A percentile compares a stretch with the other conserved stretches of the same genome.
phyloP scores from a whole-genome alignment of 306 rosid species.

The Dryas alaskensis region DNA sequence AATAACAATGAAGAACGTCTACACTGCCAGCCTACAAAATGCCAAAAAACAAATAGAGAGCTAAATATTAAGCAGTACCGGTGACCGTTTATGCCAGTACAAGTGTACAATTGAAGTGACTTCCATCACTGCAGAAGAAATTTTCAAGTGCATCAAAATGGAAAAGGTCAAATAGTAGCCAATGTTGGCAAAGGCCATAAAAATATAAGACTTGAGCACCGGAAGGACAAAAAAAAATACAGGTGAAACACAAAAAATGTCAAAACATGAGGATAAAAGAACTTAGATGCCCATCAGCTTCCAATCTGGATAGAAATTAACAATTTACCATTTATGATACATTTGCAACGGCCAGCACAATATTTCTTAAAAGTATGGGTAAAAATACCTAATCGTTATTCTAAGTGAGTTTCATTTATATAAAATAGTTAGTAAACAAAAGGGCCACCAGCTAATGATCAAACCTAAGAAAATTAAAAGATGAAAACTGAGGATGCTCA shows the following conservation, averaged over 20 bases:
- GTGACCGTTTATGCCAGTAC: neutral
- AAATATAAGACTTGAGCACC: neutral
- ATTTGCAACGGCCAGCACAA: neutral
- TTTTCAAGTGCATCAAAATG: constrained; percentile 1
- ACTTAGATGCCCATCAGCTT: neutral
- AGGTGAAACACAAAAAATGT: neutral
- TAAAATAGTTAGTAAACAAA: neutral
- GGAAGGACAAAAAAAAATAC: neutral
- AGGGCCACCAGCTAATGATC: neutral
- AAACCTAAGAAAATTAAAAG: neutral
- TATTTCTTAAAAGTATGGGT: neutral
- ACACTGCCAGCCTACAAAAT: constrained; percentile 58
- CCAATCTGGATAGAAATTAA: neutral
- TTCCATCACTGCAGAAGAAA: neutral
- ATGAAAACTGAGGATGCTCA: neutral
- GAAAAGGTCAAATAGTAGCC: constrained; percentile 3
- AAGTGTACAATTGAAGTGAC: neutral
- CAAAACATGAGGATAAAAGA: neutral
- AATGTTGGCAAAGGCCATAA: constrained; percentile 6
- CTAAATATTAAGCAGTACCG: constrained; percentile 19
- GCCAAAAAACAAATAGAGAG: constrained; percentile 13
- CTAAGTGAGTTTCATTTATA: neutral
- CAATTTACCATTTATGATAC: neutral
- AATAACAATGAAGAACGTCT: constrained; percentile 69
- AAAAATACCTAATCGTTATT: neutral